These are phyloP conservation scores for Didymella keratinophila DNA, from an alignment of 2,329 filamentous ascomycete genomes.

Conservation along the genomic window DNA sequence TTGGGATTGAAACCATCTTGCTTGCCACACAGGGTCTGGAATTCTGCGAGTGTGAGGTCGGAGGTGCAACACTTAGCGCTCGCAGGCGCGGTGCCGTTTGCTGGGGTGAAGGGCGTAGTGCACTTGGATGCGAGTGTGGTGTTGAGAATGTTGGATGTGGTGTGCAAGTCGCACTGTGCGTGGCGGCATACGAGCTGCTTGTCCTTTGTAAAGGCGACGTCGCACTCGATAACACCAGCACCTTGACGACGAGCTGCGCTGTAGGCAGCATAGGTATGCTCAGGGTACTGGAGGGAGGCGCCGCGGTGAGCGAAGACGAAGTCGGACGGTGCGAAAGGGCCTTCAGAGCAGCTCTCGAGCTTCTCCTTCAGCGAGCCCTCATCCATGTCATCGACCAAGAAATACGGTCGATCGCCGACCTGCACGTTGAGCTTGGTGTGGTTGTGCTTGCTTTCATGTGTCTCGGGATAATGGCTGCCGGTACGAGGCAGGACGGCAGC, in stretches of 20 bases:
- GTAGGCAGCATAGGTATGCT: slow-evolving; percentile 45
- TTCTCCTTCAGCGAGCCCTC: slow-evolving; percentile 48
- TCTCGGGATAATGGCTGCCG: slow-evolving; percentile 24
- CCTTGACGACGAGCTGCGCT: slow-evolving; percentile 46
- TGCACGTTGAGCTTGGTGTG: slow-evolving; percentile 42
- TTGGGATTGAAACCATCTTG: slow-evolving; percentile 68
- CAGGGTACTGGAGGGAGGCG: slow-evolving; percentile 48
- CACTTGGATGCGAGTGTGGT: slow-evolving; percentile 49
- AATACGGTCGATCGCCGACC: slow-evolving; percentile 48
- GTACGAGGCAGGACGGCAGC: slow-evolving; percentile 36
- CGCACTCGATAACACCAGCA: slow-evolving; percentile 50
- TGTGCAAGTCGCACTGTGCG: slow-evolving; percentile 50
- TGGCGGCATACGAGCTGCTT: slow-evolving; percentile 51
- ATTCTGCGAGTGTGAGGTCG: slow-evolving; percentile 73
- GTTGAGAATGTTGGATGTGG: slow-evolving; percentile 50
- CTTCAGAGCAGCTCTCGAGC: slow-evolving; percentile 49
- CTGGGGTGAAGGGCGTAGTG: slow-evolving; percentile 47
- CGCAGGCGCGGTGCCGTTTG: slow-evolving; percentile 54
- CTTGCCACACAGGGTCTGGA: slow-evolving; percentile 72
- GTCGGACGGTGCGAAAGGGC: slow-evolving; percentile 44
- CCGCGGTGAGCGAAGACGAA: slow-evolving; percentile 50
- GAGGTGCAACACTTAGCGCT: slow-evolving; percentile 74
- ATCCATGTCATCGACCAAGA: slow-evolving; percentile 50
- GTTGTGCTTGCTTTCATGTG: slow-evolving; percentile 24
- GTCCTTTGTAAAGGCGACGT: slow-evolving; percentile 50